Evolutionary conservation across 345 rosid species (phyloP).

Genomic region (Acer yangbiense): DNA sequence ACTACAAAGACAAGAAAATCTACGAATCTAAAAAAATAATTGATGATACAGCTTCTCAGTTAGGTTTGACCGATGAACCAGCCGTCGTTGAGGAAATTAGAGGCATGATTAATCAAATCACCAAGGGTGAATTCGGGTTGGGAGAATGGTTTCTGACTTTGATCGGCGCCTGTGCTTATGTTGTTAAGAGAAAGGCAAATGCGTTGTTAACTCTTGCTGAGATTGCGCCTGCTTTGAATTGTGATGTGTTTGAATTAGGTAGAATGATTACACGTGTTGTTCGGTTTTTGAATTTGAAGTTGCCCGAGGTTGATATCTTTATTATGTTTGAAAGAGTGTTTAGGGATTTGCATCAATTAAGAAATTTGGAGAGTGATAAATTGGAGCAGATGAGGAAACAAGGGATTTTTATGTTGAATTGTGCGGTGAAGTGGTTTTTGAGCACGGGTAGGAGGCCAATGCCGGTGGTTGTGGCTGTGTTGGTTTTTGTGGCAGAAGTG

Average conservation of each 20-base stretch:
- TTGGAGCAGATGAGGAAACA: constrained; percentile 56
- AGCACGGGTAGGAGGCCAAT: constrained; percentile 75
- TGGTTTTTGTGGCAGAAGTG: constrained; percentile 62
- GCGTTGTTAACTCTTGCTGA: constrained; percentile 55
- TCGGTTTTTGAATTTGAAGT: constrained; percentile 46
- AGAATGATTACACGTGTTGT: constrained; percentile 68
- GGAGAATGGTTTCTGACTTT: constrained; percentile 72
- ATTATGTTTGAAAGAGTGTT: constrained; percentile 45
- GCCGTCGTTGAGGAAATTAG: constrained; percentile 26
- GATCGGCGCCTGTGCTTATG: constrained; percentile 73
- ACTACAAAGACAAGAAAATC: constrained; percentile 62
- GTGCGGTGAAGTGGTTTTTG: constrained; percentile 73
- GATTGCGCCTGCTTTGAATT: constrained; percentile 38
- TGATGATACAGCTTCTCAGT: constrained; percentile 25
- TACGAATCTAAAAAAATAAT: constrained; percentile 58
- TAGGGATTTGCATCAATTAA: constrained; percentile 28
- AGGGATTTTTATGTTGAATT: constrained; percentile 72
- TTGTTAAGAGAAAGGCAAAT: constrained; percentile 48
- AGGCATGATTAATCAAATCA: constrained; percentile 44
- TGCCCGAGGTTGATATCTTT: constrained; percentile 60
- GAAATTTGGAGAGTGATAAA: constrained; percentile 40
- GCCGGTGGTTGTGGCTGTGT: constrained; percentile 73
- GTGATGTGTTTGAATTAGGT: constrained; percentile 68
- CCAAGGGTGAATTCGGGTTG: constrained; percentile 62
- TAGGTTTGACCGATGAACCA: constrained; percentile 35